These are phyloP conservation scores for Discostella stelligera DNA, from an alignment of 352 stramenopile genomes.

Conservation along the genomic window DNA sequence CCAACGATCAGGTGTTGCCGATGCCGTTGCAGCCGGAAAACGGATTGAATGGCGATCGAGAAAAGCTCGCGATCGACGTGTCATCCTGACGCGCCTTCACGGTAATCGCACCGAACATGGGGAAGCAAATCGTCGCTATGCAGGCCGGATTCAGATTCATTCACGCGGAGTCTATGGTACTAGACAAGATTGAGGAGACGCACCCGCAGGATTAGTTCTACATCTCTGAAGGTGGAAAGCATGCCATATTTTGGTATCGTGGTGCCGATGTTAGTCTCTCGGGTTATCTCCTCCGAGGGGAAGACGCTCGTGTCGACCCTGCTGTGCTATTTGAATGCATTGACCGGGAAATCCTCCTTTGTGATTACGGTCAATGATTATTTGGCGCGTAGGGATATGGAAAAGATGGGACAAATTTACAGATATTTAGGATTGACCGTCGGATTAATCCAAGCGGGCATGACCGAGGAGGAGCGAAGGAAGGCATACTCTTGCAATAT, in stretches of 20 bases:
- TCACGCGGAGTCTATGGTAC: too few species aligned
- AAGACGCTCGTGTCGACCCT: conserved; percentile 86
- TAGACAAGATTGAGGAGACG: conserved; percentile 50
- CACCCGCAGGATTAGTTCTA: conserved; percentile 48
- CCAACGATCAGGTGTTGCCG: conserved; percentile 84
- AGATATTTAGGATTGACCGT: conserved; percentile 85
- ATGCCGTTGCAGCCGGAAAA: conserved; percentile 82
- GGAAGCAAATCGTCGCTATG: conserved; percentile 89
- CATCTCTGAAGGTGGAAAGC: conserved; percentile 60
- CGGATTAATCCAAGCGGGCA: conserved; percentile 83
- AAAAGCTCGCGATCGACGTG: conserved; percentile 80
- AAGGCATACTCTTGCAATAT: conserved; percentile 83
- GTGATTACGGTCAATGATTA: conserved; percentile 90
- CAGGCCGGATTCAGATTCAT: conserved; percentile 86
- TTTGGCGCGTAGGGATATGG: conserved; percentile 84
- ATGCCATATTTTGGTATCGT: conserved; percentile 54
- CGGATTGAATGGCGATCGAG: conserved; percentile 82
- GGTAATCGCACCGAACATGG: conserved; percentile 90
- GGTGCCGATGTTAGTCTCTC: not conserved
- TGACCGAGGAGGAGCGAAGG: conserved; percentile 76
- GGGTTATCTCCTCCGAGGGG: conserved; percentile 59
- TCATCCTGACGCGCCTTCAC: conserved; percentile 76
- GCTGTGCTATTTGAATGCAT: conserved; percentile 81
- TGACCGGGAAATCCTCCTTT: conserved; percentile 75
- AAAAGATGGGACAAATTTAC: conserved; percentile 86